phyloP scores from a whole-genome alignment of 2,329 filamentous ascomycete species.

The Talaromyces sp. region DNA sequence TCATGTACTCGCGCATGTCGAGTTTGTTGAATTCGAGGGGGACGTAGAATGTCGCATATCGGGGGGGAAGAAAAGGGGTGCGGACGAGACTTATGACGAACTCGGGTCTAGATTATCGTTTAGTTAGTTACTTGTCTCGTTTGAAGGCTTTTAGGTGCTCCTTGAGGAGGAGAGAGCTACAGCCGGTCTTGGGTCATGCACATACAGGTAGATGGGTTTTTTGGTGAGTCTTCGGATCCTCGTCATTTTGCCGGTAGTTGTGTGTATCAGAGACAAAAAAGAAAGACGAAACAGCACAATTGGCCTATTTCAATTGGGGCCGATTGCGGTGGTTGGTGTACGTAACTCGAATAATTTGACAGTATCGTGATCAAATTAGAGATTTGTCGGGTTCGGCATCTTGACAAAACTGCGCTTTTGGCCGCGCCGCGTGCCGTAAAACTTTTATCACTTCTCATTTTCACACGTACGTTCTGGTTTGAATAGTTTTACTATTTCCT shows the following conservation, averaged over 20 bases:
- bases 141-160: neutral
- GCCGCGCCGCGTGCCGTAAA: conserved; percentile 35
- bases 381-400: conserved; percentile 5
- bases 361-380: neutral
- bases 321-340: neutral
- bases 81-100: conserved; percentile 77
- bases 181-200: conserved; percentile 15
- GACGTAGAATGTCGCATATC: conserved; percentile 84
- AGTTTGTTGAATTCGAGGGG: conserved; percentile 93
- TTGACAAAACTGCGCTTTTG: conserved; percentile 28
- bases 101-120: conserved; percentile 62
- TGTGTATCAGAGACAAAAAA: neutral
- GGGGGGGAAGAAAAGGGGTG: conserved; percentile 67
- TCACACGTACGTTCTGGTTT: too few species aligned
- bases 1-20: conserved; percentile 92
- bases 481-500: too few species aligned
- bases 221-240: conserved; percentile 1
- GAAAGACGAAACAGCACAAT: neutral
- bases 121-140: neutral
- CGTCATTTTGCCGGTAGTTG: neutral
- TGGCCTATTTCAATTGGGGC: neutral
- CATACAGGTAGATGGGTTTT: conserved; percentile 55
- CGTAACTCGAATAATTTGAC: neutral
- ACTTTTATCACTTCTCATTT: neutral
- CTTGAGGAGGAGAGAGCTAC: neutral